Evolutionary conservation across 2,329 filamentous ascomycete species (phyloP).

Genomic region (Triangularia verruculosa): DNA sequence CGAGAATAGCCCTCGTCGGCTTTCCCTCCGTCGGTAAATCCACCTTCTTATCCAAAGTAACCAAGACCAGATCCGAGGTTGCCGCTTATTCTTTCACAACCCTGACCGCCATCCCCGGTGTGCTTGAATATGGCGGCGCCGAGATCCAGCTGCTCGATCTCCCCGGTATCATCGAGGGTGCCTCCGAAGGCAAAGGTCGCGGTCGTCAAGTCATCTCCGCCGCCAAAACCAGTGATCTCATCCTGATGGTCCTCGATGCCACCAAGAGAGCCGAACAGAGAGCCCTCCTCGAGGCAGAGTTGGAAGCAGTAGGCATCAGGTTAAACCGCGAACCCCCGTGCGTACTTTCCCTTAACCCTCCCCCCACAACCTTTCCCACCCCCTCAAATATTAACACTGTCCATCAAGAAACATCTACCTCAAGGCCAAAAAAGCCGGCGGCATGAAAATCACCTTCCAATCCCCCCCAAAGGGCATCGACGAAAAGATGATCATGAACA

Average conservation of each 20-base stretch:
- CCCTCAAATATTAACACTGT: not conserved
- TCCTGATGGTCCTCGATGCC: conserved; percentile 94
- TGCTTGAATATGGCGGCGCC: conserved; percentile 94
- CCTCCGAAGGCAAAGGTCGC: conserved; percentile 90
- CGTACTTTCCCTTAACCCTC: conserved; percentile 31
- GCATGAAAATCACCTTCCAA: conserved; percentile 98
- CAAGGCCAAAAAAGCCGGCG: conserved; percentile 91
- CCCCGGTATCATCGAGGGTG: conserved; percentile 97
- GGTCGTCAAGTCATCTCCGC: conserved; percentile 96
- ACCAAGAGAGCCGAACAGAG: conserved; percentile 96
- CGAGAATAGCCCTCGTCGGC: conserved; percentile 94
- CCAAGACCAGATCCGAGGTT: conserved; percentile 94
- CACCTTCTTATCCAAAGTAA: conserved; percentile 97
- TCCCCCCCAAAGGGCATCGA: conserved; percentile 85
- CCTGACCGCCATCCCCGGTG: conserved; percentile 92
- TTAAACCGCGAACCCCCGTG: conserved; percentile 88
- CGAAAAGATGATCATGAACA: conserved; percentile 98
- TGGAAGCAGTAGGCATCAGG: conserved; percentile 92
- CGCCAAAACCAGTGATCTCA: conserved; percentile 95
- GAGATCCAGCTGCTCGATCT: conserved; percentile 98
- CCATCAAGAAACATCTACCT: conserved; percentile 83
- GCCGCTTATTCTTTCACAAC: conserved; percentile 98
- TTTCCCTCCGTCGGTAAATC: conserved; percentile 99
- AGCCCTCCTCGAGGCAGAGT: conserved; percentile 80
- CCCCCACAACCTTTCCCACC: too few relatives aligned